Conservation (phyloP, 495 filamentous ascomycete genomes). For the Friedmanniomyces simplex region DNA sequence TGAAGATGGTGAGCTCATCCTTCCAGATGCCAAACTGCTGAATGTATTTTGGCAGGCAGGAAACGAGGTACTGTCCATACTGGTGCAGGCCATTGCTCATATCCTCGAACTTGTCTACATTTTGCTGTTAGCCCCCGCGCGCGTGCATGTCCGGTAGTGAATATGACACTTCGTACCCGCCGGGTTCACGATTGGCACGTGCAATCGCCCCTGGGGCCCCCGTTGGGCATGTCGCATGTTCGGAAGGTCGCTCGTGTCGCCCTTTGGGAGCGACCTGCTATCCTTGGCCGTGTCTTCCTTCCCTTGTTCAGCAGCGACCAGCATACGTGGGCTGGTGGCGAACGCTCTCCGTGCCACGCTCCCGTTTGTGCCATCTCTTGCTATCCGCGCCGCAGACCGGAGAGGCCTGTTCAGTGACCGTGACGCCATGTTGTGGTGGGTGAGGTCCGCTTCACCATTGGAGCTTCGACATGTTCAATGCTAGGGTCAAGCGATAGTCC, state of each 20-base stretch:
- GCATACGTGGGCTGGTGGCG: conserved; percentile 9
- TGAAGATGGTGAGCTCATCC: conserved; percentile 92
- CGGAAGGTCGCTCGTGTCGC: conserved; percentile 24
- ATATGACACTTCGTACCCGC: conserved; percentile 29
- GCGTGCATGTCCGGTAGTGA: too few relatives aligned
- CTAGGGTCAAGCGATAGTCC: too few relatives aligned
- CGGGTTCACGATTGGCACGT: conserved; percentile 75
- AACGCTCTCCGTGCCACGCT: conserved; percentile 22
- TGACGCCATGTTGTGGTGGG: neutral
- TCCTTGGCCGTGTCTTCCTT: conserved; percentile 3
- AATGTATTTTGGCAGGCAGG: conserved; percentile 91
- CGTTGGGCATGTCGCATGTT: conserved; percentile 31
- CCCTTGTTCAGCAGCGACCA: conserved; percentile 23
- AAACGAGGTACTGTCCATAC: conserved; percentile 94
- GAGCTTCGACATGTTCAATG: too few relatives aligned
- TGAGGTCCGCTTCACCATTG: too few relatives aligned
- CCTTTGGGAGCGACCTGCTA: neutral
- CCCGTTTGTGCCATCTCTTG: neutral
- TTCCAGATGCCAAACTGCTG: conserved; percentile 67
- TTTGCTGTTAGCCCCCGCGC: neutral
- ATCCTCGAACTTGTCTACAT: conserved; percentile 67
- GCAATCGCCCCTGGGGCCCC: conserved; percentile 43
- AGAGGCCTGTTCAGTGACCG: conserved; percentile 3
- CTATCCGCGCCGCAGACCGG: conserved; percentile 4
- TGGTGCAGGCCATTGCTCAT: conserved; percentile 76